These are phyloP conservation scores for Lecanicillium sp. DNA, from an alignment of 2,329 filamentous ascomycete species.

Conservation along the genomic window DNA sequence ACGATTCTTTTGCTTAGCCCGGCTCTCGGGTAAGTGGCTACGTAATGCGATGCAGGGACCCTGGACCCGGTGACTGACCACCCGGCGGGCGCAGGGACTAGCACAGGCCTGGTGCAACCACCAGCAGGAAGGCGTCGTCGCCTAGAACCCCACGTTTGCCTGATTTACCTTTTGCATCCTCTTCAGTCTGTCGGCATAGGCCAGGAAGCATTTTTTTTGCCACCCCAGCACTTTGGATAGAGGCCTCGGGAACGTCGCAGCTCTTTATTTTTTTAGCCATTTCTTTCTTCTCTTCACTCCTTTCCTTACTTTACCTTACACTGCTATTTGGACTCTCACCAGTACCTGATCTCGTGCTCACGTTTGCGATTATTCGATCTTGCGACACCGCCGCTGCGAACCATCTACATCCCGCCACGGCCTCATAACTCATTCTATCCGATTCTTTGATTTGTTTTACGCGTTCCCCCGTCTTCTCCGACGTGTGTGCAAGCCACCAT, in stretches of 20 bases:
- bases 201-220: no score
- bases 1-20: no score
- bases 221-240: no score
- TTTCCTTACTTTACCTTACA: slow-evolving; percentile 1
- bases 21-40: no score
- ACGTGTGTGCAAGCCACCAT: slow-evolving; percentile 9
- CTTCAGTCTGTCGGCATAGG: no score
- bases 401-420: neutral
- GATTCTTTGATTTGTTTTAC: neutral
- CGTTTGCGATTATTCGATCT: no score
- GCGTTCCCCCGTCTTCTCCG: neutral
- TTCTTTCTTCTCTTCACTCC: slow-evolving; percentile 1
- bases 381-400: slow-evolving; percentile 1
- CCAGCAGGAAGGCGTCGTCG: no score
- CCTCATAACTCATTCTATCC: neutral
- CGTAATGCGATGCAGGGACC: no score
- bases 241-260: neutral
- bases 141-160: neutral
- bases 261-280: neutral
- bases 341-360: slow-evolving; percentile 5
- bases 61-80: no score
- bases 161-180: neutral
- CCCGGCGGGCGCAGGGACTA: no score
- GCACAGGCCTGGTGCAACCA: no score
- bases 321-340: slow-evolving; percentile 1